These are phyloP conservation scores for Pugionium dolabratum DNA, from an alignment of 345 rosid genomes.

Conservation along the genomic window DNA sequence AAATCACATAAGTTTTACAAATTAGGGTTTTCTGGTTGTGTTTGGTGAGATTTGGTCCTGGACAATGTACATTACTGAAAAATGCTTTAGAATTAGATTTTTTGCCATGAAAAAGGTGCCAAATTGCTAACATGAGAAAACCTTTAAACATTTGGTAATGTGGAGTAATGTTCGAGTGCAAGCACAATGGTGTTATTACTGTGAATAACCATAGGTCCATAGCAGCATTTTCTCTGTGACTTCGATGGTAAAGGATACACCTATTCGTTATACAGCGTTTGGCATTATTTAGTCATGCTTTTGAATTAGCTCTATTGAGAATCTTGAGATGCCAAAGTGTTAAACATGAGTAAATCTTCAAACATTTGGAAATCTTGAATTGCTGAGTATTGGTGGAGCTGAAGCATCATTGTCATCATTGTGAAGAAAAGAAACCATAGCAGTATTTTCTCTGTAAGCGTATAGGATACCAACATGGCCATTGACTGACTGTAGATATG, in stretches of 20 bases:
- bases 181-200: background rate
- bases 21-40: constrained; percentile 24
- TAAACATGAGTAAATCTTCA: constrained; percentile 4
- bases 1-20: background rate
- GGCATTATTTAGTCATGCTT: background rate
- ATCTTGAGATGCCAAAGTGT: constrained; percentile 12
- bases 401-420: background rate
- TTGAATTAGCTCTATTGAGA: background rate
- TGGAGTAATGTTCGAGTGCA: background rate
- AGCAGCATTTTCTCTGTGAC: background rate
- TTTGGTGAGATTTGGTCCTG: constrained; percentile 4
- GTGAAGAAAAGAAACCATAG: background rate
- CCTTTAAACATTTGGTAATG: constrained; percentile 7
- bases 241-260: background rate
- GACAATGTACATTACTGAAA: background rate
- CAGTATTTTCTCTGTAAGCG: background rate
- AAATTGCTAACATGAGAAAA: constrained; percentile 12
- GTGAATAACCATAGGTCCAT: background rate
- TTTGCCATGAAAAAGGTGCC: background rate
- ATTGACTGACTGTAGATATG: constrained; percentile 20
- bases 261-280: background rate
- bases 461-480: background rate
- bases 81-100: background rate
- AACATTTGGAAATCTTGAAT: background rate
- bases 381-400: constrained; percentile 8